Evolutionary conservation across 345 rosid species (phyloP).

Genomic region (Populus pruinosa): DNA sequence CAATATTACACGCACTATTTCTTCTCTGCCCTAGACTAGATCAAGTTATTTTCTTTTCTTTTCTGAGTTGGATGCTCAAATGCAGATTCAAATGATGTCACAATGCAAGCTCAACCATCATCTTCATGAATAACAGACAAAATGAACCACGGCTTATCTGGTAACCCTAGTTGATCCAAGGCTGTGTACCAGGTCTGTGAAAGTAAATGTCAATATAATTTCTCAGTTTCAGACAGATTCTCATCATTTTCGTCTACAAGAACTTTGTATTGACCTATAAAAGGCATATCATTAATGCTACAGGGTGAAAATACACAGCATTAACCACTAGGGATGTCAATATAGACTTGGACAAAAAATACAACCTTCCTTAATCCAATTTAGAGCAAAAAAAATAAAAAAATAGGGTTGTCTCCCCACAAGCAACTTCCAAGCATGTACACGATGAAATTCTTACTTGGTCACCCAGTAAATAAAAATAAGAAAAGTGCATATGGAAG

Average conservation of each 20-base stretch:
- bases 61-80: not conserved
- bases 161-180: conserved; percentile 8
- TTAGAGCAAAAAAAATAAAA: not conserved
- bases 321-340: conserved; percentile 15
- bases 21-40: not conserved
- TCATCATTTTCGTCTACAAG: not conserved
- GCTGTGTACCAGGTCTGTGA: not conserved
- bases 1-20: not conserved
- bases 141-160: not conserved
- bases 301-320: conserved; percentile 14
- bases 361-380: conserved; percentile 15
- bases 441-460: conserved; percentile 46
- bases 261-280: conserved; percentile 12
- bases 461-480: conserved; percentile 91
- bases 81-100: not conserved
- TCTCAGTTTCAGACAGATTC: not conserved
- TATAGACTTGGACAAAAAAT: conserved; percentile 15
- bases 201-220: not conserved
- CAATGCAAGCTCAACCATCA: not conserved
- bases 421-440: conserved; percentile 6
- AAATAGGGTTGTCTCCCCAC: conserved; percentile 13
- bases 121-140: not conserved
- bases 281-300: conserved; percentile 11
- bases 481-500: conserved; percentile 90
- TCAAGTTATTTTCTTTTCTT: not conserved